Conservation (phyloP, 441 rosid species). For the Euphorbia celastroides region DNA sequence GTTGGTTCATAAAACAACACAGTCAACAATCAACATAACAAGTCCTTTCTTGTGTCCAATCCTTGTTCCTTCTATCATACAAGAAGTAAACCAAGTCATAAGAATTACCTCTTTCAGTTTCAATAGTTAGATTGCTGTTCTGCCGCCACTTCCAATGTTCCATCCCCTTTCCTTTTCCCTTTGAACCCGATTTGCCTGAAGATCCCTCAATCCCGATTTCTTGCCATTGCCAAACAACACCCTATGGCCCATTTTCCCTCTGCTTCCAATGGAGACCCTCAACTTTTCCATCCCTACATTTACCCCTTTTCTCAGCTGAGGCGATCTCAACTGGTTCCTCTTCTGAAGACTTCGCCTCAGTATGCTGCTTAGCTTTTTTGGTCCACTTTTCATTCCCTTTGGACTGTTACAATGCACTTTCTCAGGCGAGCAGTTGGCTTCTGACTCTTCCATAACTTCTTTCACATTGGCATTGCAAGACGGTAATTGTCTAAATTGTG, state of each 20-base stretch:
- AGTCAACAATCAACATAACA: neutral
- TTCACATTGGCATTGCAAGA: constrained; percentile 24
- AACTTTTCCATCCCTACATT: constrained; percentile 86
- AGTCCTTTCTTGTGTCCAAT: neutral
- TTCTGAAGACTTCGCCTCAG: constrained; percentile 74
- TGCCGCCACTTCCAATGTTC: constrained; percentile 39
- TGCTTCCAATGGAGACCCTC: constrained; percentile 77
- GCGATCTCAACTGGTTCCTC: constrained; percentile 54
- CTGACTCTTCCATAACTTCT: constrained; percentile 33
- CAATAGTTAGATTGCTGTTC: constrained; percentile 20
- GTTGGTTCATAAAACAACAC: neutral
- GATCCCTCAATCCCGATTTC: constrained; percentile 41
- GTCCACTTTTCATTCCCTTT: constrained; percentile 35
- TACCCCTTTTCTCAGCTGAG: constrained; percentile 64
- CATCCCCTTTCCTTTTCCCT: constrained; percentile 83
- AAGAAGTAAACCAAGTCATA: neutral
- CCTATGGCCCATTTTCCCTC: constrained; percentile 66
- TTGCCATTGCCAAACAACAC: constrained; percentile 52
- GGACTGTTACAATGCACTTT: constrained; percentile 52
- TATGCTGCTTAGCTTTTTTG: constrained; percentile 51
- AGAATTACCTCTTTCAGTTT: neutral
- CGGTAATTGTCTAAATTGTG: constrained; percentile 26
- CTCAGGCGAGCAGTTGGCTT: constrained; percentile 35
- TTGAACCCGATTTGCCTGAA: constrained; percentile 45
- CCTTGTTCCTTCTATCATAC: neutral